Evolutionary conservation across 1,284 basidiomycete species (phyloP).

Genomic region (Boletus semigastroideus): DNA sequence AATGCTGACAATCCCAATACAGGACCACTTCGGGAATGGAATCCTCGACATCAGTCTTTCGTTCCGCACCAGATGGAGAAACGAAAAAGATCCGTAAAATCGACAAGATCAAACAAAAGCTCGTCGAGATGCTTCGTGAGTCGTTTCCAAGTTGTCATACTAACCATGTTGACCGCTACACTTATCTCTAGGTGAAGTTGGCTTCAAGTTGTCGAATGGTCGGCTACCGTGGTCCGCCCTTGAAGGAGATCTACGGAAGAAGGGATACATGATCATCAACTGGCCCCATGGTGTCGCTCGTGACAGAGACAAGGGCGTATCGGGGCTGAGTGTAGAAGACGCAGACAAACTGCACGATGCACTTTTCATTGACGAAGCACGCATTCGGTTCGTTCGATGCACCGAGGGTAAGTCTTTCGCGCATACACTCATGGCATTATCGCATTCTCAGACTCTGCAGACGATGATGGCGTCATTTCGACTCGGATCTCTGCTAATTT

Average conservation of each 20-base stretch:
- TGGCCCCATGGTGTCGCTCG: slow-evolving; percentile 4
- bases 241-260: not conserved
- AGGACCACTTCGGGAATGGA: not conserved
- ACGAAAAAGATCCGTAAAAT: too few relatives aligned
- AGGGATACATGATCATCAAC: slow-evolving; percentile 4
- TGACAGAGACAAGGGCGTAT: slow-evolving; percentile 1
- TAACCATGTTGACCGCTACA: not conserved
- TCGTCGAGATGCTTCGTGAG: slow-evolving; percentile 15
- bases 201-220: not conserved
- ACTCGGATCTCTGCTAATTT: not conserved
- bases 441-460: too few relatives aligned
- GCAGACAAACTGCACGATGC: slow-evolving; percentile 1
- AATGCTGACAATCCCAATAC: not conserved
- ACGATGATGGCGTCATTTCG: not conserved
- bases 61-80: not conserved
- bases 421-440: too few relatives aligned
- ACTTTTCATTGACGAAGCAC: not conserved
- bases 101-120: slow-evolving; percentile 7
- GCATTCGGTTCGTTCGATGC: not conserved
- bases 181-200: not conserved
- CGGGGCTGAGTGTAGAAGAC: not conserved
- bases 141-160: not conserved
- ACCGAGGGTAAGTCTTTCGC: not conserved
- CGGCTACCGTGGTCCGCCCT: slow-evolving; percentile 13
- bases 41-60: not conserved